A percentile compares a stretch with the other conserved stretches of the same genome.
Conservation (phyloP, 2,329 filamentous ascomycete genomes). For the Cercospora brassicicola region DNA sequence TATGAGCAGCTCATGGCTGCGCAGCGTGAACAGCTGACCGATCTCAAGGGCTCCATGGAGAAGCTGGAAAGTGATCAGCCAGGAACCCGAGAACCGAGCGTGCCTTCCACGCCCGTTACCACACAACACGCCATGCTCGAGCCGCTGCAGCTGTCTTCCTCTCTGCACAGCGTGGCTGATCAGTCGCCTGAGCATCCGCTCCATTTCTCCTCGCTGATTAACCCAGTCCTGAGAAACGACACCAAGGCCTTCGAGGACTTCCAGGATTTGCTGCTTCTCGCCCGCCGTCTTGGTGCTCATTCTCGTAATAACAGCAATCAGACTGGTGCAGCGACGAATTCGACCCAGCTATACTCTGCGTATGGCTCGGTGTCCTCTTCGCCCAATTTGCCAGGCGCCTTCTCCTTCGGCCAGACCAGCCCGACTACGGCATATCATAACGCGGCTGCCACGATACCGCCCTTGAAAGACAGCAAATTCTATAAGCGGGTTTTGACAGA, state of each 20-base stretch:
- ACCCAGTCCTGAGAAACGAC: conserved; percentile 80
- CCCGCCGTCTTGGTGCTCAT: conserved; percentile 51
- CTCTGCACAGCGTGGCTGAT: conserved; percentile 52
- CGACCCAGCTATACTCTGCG: conserved; percentile 34
- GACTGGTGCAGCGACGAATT: conserved; percentile 23
- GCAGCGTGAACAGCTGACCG: conserved; percentile 87
- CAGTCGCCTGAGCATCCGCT: conserved; percentile 63
- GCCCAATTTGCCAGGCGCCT: conserved; percentile 47
- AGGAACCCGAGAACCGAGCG: conserved; percentile 60
- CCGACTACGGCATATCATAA: conserved; percentile 33
- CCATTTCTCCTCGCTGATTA: conserved; percentile 79
- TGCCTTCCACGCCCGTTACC: conserved; percentile 77
- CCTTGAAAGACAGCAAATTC: conserved; percentile 86
- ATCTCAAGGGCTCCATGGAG: conserved; percentile 91
- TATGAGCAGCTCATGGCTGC: conserved; percentile 82
- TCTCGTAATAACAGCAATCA: conserved; percentile 64
- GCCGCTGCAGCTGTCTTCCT: conserved; percentile 54
- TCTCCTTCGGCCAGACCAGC: conserved; percentile 40
- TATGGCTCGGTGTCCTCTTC: conserved; percentile 28
- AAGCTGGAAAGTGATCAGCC: conserved; percentile 76
- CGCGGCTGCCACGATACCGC: conserved; percentile 48
- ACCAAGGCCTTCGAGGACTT: conserved; percentile 83
- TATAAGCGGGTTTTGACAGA: conserved; percentile 87
- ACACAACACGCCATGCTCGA: conserved; percentile 62
- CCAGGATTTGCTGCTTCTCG: conserved; percentile 68